Evolutionary conservation across 1,139 yeast species (phyloP).

Genomic region (Magnusiomyces magnusii): DNA sequence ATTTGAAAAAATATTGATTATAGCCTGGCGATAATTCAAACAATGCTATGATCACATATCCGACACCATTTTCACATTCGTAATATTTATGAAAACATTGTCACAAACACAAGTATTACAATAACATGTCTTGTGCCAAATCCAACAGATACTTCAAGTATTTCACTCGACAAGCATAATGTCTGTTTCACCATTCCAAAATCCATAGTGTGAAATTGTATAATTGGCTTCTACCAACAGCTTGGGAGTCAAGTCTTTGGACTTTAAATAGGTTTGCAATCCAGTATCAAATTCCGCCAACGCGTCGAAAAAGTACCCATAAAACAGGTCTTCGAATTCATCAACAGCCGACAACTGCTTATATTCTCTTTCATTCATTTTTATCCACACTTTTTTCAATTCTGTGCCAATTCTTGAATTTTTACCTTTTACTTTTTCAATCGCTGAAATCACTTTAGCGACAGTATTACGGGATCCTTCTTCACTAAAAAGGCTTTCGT

Average conservation of each 20-base stretch:
- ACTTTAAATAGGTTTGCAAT: too few relatives aligned
- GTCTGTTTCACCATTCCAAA: not conserved
- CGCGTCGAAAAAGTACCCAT: not conserved
- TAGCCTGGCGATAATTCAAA: too few relatives aligned
- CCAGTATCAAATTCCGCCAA: not conserved
- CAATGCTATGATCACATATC: too few relatives aligned
- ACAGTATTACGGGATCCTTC: not conserved
- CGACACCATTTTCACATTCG: too few relatives aligned
- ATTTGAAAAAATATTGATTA: too few relatives aligned
- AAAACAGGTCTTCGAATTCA: not conserved
- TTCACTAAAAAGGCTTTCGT: not conserved
- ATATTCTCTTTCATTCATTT: not conserved
- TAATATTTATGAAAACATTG: not conserved
- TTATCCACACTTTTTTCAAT: not conserved
- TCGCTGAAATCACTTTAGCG: not conserved
- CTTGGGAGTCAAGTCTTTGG: not conserved
- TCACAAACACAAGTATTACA: not conserved
- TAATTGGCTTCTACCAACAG: constrained; percentile 1
- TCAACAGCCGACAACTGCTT: not conserved
- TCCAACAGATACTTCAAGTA: too few relatives aligned
- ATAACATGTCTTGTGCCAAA: not conserved
- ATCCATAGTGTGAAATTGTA: not conserved
- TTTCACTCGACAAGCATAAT: not conserved
- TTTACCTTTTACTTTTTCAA: not conserved
- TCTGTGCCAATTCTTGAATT: not conserved